Evolutionary conservation across 805 yeast genomes (phyloP).

Genomic region (Millerozyma miso): DNA sequence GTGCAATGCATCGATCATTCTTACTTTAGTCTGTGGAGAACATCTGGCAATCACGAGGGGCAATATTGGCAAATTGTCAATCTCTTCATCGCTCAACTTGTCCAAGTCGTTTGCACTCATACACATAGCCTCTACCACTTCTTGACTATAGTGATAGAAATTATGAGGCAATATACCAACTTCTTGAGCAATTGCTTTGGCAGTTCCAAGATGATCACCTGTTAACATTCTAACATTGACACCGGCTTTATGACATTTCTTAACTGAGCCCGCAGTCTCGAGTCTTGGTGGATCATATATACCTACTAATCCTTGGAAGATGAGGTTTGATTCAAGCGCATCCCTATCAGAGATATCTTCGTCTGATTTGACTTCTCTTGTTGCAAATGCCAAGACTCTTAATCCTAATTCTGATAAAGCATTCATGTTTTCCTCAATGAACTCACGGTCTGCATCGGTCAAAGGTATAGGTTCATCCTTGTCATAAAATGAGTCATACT

Average conservation of each 20-base stretch:
- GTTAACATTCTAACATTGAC: slow-evolving; percentile 78
- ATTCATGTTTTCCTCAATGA: slow-evolving; percentile 54
- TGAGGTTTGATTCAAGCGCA: slow-evolving; percentile 48
- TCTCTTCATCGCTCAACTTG: slow-evolving; percentile 25
- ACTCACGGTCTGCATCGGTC: slow-evolving; percentile 33
- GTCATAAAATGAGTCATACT: slow-evolving; percentile 9
- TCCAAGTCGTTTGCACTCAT: slow-evolving; percentile 38
- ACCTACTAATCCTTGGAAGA: slow-evolving; percentile 66
- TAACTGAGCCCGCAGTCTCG: slow-evolving; percentile 64
- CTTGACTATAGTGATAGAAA: slow-evolving; percentile 28
- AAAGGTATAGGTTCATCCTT: slow-evolving; percentile 21
- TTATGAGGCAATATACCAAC: slow-evolving; percentile 67
- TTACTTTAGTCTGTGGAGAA: slow-evolving; percentile 40
- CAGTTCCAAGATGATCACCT: slow-evolving; percentile 79
- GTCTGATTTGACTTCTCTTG: slow-evolving; percentile 22
- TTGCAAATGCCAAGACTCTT: slow-evolving; percentile 71
- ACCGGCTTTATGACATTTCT: slow-evolving; percentile 67
- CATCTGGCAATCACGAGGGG: slow-evolving; percentile 40
- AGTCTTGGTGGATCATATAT: slow-evolving; percentile 77
- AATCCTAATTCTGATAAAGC: slow-evolving; percentile 61
- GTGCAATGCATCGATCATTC: slow-evolving; percentile 39
- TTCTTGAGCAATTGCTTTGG: slow-evolving; percentile 74
- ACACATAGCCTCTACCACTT: slow-evolving; percentile 31
- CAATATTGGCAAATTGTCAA: slow-evolving; percentile 32
- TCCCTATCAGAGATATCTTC: slow-evolving; percentile 24